phyloP scores from a whole-genome alignment of 1,284 basidiomycete species.

The Cutaneotrichosporon cavernicola region DNA sequence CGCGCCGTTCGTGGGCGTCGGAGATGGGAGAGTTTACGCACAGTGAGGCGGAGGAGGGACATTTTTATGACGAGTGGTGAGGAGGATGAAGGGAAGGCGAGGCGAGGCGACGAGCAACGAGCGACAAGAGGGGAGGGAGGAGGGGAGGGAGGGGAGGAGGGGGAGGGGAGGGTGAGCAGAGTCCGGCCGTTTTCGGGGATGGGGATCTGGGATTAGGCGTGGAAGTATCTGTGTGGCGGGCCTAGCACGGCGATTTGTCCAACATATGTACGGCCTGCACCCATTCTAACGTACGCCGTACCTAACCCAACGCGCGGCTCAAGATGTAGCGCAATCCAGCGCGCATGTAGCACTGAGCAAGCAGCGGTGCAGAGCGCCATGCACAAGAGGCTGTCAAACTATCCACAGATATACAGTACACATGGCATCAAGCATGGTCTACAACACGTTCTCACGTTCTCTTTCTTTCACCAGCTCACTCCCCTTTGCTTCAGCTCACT shows the following conservation, averaged over 20 bases:
- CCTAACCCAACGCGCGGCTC: not conserved
- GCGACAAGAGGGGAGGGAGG: constrained; percentile 4
- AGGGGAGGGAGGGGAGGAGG: not conserved
- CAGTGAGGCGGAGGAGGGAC: constrained; percentile 48
- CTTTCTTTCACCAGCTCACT: not conserved
- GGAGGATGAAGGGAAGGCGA: constrained; percentile 7
- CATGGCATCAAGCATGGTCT: not conserved
- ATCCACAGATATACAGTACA: not conserved
- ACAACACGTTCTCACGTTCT: not conserved
- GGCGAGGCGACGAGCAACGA: not conserved
- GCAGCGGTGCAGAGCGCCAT: not conserved
- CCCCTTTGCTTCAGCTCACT: not conserved
- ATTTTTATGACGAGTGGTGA: constrained; percentile 33
- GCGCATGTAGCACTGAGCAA: not conserved
- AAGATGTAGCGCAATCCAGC: not conserved
- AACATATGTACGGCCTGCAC: not conserved
- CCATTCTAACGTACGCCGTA: too few relatives aligned
- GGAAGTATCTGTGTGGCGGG: not conserved
- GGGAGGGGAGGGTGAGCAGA: not conserved
- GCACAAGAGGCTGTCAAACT: not conserved
- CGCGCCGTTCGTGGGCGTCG: constrained; percentile 5
- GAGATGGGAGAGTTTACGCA: constrained; percentile 25
- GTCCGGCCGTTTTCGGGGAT: constrained; percentile 16
- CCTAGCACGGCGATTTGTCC: not conserved
- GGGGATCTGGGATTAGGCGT: constrained; percentile 3